phyloP scores from a whole-genome alignment of 75 land plant species.

The Sequoia sempervirens region DNA sequence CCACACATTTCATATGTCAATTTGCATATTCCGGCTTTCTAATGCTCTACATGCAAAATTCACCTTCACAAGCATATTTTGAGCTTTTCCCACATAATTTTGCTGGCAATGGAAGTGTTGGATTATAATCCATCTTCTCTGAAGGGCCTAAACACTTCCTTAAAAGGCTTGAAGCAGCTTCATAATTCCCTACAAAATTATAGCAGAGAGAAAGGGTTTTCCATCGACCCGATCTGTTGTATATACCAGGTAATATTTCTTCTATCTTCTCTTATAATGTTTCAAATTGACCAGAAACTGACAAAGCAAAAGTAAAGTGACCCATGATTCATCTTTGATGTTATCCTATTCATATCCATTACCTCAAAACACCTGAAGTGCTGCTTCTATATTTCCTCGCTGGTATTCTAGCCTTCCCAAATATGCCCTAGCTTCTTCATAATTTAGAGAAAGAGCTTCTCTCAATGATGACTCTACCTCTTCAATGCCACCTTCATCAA shows the following conservation, averaged over 20 bases:
- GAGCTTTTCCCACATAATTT: conserved; percentile 46
- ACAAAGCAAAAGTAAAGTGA: conserved; percentile 79
- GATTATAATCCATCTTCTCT: conserved; percentile 26
- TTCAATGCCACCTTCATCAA: conserved; percentile 61
- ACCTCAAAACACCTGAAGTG: too few species aligned
- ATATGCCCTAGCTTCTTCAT: too few species aligned
- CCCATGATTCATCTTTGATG: too few species aligned
- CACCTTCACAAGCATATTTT: conserved; percentile 41
- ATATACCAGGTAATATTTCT: conserved; percentile 61
- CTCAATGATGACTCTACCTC: conserved; percentile 70
- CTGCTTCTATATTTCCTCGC: too few species aligned
- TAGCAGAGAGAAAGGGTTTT: conserved; percentile 88
- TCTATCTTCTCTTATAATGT: conserved; percentile 63
- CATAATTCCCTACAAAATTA: conserved; percentile 46
- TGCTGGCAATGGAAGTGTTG: conserved; percentile 46
- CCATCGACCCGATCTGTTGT: conserved; percentile 71
- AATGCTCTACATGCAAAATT: conserved; percentile 39
- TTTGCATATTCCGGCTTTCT: conserved; percentile 2
- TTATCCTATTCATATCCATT: too few species aligned
- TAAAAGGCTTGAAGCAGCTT: conserved; percentile 59
- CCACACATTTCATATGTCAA: conserved; percentile 38
- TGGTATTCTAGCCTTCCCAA: too few species aligned
- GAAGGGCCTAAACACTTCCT: conserved; percentile 35
- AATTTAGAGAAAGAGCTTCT: conserved; percentile 76
- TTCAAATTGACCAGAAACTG: conserved; percentile 48